A percentile compares a stretch with the other conserved stretches of the same genome.
phyloP scores from a whole-genome alignment of 1,139 yeast species.

The Trichomonascaceae sp. region DNA sequence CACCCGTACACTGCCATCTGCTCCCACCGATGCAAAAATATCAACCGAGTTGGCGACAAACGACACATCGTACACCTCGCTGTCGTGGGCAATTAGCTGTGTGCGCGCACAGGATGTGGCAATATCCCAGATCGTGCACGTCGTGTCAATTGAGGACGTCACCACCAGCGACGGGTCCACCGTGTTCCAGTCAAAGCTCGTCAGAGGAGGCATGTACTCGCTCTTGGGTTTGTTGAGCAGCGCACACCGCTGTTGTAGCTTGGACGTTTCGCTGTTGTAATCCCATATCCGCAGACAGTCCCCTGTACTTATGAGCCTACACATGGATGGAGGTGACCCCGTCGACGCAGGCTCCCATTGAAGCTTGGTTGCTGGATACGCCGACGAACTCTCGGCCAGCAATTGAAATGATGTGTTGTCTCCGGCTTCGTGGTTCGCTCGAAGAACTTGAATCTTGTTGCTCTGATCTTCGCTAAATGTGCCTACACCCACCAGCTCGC shows the following conservation, averaged over 20 bases:
- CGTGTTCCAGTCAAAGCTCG: slow-evolving; percentile 88
- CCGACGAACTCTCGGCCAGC: slow-evolving; percentile 41
- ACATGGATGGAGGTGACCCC: slow-evolving; percentile 1
- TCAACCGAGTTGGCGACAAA: slow-evolving; percentile 65
- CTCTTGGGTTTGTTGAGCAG: slow-evolving; percentile 30
- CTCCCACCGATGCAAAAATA: slow-evolving; percentile 85
- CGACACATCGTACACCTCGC: slow-evolving; percentile 86
- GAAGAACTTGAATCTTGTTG: slow-evolving; percentile 30
- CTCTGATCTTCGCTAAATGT: slow-evolving; percentile 59
- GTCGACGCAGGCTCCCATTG: slow-evolving; percentile 53
- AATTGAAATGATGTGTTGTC: slow-evolving; percentile 14
- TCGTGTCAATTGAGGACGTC: slow-evolving; percentile 86
- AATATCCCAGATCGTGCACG: slow-evolving; percentile 94
- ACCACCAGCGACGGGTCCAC: slow-evolving; percentile 59
- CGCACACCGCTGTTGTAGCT: slow-evolving; percentile 29
- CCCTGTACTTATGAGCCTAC: slow-evolving; percentile 49
- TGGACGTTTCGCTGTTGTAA: slow-evolving; percentile 28
- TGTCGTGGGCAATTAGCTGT: slow-evolving; percentile 91
- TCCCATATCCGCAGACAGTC: slow-evolving; percentile 62
- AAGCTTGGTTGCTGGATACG: slow-evolving; percentile 55
- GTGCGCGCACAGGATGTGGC: slow-evolving; percentile 70
- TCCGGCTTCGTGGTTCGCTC: slow-evolving; percentile 14
- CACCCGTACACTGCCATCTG: slow-evolving; percentile 88
- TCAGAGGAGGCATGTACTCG: slow-evolving; percentile 41
- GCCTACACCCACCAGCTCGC: slow-evolving; percentile 47